Percentiles rank a stretch among this genome's conserved stretches.
Evolutionary conservation across 1,284 basidiomycete genomes (phyloP).

Genomic region (Xanthoconium separans): DNA sequence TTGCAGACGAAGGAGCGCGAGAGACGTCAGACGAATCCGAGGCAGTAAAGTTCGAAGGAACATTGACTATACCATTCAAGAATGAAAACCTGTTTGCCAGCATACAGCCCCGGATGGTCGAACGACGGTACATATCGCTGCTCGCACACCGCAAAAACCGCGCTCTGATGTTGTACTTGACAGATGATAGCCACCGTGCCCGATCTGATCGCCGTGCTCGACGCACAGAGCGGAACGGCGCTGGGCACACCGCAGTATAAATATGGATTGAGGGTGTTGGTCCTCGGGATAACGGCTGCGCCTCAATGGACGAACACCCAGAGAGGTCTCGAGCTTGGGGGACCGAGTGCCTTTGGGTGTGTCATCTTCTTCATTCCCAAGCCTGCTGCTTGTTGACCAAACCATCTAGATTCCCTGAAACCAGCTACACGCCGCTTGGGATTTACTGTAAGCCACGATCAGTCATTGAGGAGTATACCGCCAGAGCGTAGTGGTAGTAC

Average conservation of each 20-base stretch:
- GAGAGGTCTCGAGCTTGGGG: conserved; percentile 53
- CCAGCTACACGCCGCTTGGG: conserved; percentile 36
- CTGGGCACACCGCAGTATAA: conserved; percentile 50
- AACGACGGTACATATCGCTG: conserved; percentile 12
- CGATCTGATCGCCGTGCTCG: conserved; percentile 59
- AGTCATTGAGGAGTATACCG: conserved; percentile 37
- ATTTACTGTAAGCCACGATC: conserved; percentile 35
- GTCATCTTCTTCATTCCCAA: background rate
- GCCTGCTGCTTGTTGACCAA: conserved; percentile 10
- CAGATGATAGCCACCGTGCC: conserved; percentile 48
- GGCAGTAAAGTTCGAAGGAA: conserved; percentile 24
- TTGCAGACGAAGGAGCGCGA: conserved; percentile 29
- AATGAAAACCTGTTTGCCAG: conserved; percentile 57
- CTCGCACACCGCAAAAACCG: background rate
- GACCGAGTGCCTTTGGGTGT: conserved; percentile 40
- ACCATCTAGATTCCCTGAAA: conserved; percentile 28
- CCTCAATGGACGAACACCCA: conserved; percentile 54
- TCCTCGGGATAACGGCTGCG: conserved; percentile 55
- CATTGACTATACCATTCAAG: conserved; percentile 53
- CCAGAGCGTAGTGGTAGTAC: background rate
- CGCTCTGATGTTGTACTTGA: conserved; percentile 7
- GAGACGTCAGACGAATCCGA: conserved; percentile 6
- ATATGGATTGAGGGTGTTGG: conserved; percentile 56
- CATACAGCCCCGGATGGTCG: conserved; percentile 34
- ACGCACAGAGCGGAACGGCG: conserved; percentile 53